These are phyloP conservation scores for Dioscorea dumetorum DNA, from an alignment of 106 monocot species.

Conservation along the genomic window DNA sequence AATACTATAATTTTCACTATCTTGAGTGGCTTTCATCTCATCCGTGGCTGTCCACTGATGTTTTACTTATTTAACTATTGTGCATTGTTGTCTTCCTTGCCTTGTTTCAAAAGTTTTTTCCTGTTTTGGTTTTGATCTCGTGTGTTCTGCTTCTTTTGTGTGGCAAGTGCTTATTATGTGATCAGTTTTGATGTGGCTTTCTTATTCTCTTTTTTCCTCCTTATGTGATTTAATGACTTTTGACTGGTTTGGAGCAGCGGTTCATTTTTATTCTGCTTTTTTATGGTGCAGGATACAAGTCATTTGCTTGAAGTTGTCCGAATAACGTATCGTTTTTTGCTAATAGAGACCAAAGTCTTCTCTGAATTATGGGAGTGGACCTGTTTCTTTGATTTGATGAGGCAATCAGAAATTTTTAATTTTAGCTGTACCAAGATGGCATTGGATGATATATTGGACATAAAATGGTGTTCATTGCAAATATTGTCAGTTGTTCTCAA, in stretches of 20 bases:
- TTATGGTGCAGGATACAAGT: constrained; percentile 35
- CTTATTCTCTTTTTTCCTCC: background rate
- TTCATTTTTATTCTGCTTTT: constrained; percentile 1
- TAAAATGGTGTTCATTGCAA: constrained; percentile 67
- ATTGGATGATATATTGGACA: constrained; percentile 34
- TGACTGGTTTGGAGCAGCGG: too few species aligned
- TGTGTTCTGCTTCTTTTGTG: too few species aligned
- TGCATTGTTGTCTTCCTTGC: too few species aligned
- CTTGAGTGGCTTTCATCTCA: too few species aligned
- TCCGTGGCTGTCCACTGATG: too few species aligned
- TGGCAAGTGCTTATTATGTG: too few species aligned
- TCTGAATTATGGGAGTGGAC: constrained; percentile 89
- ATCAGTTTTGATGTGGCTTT: too few species aligned
- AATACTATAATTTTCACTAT: too few species aligned
- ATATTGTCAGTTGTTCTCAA: constrained; percentile 56
- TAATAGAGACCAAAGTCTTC: constrained; percentile 56
- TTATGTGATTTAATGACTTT: background rate
- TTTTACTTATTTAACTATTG: too few species aligned
- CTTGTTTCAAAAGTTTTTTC: background rate
- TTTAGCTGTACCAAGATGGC: constrained; percentile 3
- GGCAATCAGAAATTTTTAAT: constrained; percentile 18
- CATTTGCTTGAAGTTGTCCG: constrained; percentile 34
- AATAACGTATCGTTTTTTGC: constrained; percentile 55
- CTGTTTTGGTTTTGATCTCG: too few species aligned
- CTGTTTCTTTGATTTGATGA: constrained; percentile 46